phyloP scores from a whole-genome alignment of 371 early-diverging fungal genomes.

The Saksenaea oblongispora region DNA sequence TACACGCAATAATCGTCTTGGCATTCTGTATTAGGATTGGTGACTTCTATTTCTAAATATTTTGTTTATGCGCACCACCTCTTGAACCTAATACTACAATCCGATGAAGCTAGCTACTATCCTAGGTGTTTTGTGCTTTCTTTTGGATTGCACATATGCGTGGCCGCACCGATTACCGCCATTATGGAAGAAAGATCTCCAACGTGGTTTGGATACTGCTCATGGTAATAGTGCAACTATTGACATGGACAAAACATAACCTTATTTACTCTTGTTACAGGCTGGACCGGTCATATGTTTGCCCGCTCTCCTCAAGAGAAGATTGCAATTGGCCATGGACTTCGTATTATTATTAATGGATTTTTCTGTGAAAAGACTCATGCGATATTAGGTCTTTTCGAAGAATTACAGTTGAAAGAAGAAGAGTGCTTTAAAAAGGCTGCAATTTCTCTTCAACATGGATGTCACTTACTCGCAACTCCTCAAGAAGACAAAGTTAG shows the following conservation, averaged over 20 bases:
- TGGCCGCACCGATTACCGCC: not conserved
- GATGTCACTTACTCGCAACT: slow-evolving; percentile 12
- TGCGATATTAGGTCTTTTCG: slow-evolving; percentile 8
- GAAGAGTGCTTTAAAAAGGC: slow-evolving; percentile 14
- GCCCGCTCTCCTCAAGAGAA: not conserved
- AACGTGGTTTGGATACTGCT: not conserved
- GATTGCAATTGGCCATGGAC: not conserved
- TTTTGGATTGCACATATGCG: not conserved
- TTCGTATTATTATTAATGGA: not conserved
- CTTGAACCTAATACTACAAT: no score
- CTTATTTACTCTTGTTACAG: not conserved
- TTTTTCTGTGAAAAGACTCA: not conserved
- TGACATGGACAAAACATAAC: not conserved
- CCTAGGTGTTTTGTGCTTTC: not conserved
- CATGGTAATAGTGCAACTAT: not conserved
- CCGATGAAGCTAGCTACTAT: not conserved
- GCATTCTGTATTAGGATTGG: no score
- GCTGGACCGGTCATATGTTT: not conserved
- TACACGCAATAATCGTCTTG: no score
- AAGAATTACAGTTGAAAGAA: slow-evolving; percentile 7
- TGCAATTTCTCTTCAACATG: slow-evolving; percentile 3
- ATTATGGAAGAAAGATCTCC: not conserved
- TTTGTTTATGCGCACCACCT: no score
- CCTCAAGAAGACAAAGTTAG: slow-evolving; percentile 11
- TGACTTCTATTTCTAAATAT: no score